Base-by-base conservation (phyloP, 2,329 filamentous ascomycete species). In the Monosporascus sp. region DNA sequence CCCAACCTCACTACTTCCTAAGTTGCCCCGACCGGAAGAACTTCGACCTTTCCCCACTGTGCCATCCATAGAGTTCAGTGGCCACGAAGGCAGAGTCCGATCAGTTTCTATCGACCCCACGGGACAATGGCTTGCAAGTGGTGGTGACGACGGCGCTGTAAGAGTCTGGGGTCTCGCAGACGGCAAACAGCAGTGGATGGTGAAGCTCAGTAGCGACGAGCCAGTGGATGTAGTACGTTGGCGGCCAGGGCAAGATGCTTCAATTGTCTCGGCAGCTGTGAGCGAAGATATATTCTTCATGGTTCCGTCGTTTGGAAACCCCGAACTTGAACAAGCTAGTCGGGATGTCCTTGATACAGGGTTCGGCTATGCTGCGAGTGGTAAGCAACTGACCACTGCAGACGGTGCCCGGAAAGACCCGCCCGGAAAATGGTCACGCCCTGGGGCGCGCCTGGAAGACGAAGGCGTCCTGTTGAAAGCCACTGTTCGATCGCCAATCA, bases 21-120 rank as follows among this genome's bases (percentile, higher is more conserved):
- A 97, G 70, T 79, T 99, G 7, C 94, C 95, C 7, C 89, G 88
- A 55, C 93, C 94, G 1, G 90, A 96, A 64, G 93, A 99, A 65
- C 79, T 99, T 53, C 91, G 91, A 65, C 94, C 94, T 2, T 99
- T 97, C 78, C 94, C 94, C 16, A 96, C 92, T 0, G 85, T 90
- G 8, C 93, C 89, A 63, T 88, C 92, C 45, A 90, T 91, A 6
- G 81, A 96, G 14, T 97, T 94, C 77, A 79, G 84, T 58, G 93
- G 93, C 11, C 94, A 99, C 66, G 84, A 91, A 58, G 93, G 93
- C 17, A 85, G 91, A 52, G 92, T 99, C 37, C 85, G 94, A 49
- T 88, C 87, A 49, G 81, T 96, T 16, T 81, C 89, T 7, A 84
- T 97, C 58, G 93, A 96, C 68, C 91, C 94, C 2, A 85, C 86